Conservation (phyloP, 2,329 filamentous ascomycete genomes). For the Xenosphaeropsis pyriputrescens region DNA sequence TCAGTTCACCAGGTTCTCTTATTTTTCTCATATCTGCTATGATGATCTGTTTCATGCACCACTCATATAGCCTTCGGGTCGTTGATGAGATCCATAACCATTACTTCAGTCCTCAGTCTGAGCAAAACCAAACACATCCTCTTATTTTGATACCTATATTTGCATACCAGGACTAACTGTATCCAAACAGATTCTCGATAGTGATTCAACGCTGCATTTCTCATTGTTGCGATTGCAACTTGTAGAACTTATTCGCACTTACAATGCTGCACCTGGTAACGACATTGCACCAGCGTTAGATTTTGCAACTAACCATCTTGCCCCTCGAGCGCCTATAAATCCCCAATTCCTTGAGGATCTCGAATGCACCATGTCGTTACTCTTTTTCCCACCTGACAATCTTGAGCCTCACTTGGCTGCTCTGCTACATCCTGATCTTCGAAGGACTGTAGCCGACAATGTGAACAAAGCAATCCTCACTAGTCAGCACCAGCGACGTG, state of each 20-base stretch:
- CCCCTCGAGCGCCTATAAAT: slow-evolving; percentile 72
- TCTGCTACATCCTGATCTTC: slow-evolving; percentile 65
- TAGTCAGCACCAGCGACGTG: slow-evolving; percentile 55
- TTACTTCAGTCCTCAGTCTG: slow-evolving; percentile 80
- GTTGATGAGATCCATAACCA: slow-evolving; percentile 72
- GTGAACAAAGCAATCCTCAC: slow-evolving; percentile 83
- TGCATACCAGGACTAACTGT: slow-evolving; percentile 3
- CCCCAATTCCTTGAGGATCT: slow-evolving; percentile 72
- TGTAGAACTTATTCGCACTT: slow-evolving; percentile 78
- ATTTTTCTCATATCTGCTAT: slow-evolving; percentile 36
- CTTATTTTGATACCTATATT: slow-evolving; percentile 2
- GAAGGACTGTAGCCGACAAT: slow-evolving; percentile 68
- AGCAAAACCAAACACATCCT: slow-evolving; percentile 27
- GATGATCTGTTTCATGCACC: slow-evolving; percentile 99
- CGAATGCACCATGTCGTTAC: slow-evolving; percentile 81
- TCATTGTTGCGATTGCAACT: slow-evolving; percentile 79
- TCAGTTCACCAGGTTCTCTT: slow-evolving; percentile 32
- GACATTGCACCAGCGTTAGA: slow-evolving; percentile 65
- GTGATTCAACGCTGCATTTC: slow-evolving; percentile 74
- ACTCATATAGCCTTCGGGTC: slow-evolving; percentile 85
- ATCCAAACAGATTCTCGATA: slow-evolving; percentile 64
- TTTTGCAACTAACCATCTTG: slow-evolving; percentile 79
- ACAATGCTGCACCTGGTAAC: slow-evolving; percentile 46
- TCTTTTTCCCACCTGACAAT: slow-evolving; percentile 75
- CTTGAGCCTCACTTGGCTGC: slow-evolving; percentile 62